These are phyloP conservation scores for Sclerotinia sclerotiorum DNA, from an alignment of 2,329 filamentous ascomycete genomes.

Conservation along the genomic window DNA sequence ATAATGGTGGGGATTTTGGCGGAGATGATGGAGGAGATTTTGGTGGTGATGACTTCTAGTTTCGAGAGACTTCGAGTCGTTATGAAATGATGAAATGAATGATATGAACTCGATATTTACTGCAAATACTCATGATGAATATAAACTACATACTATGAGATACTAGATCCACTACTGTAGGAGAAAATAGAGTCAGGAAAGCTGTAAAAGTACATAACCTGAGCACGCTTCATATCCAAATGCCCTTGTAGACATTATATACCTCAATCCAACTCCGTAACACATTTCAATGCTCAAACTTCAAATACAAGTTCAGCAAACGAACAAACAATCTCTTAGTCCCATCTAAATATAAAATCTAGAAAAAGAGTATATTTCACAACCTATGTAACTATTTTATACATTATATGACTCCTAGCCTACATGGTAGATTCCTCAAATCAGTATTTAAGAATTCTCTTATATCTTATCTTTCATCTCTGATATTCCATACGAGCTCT, in stretches of 20 bases:
- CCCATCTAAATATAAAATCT: no score
- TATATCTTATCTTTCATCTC: background rate
- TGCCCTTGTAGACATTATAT: no score
- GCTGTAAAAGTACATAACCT: no score
- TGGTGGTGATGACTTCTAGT: conserved; percentile 21
- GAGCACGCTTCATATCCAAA: no score
- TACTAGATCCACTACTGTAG: background rate
- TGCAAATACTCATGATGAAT: background rate
- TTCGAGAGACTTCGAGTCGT: conserved; percentile 44
- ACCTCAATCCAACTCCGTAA: no score
- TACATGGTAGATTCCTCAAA: background rate
- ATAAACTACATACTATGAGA: background rate
- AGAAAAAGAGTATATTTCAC: no score
- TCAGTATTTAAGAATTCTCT: background rate
- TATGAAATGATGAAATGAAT: background rate
- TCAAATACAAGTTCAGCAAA: no score
- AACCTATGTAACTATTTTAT: no score
- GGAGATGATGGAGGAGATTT: conserved; percentile 35
- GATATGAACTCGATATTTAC: background rate
- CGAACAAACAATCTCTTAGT: no score
- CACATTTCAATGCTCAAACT: no score
- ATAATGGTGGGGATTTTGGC: conserved; percentile 33
- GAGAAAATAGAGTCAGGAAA: background rate
- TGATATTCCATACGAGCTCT: no score
- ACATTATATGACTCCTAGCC: no score